Evolutionary conservation across 2,329 filamentous ascomycete species (phyloP).

Genomic region (Davidsoniella eucalypti): DNA sequence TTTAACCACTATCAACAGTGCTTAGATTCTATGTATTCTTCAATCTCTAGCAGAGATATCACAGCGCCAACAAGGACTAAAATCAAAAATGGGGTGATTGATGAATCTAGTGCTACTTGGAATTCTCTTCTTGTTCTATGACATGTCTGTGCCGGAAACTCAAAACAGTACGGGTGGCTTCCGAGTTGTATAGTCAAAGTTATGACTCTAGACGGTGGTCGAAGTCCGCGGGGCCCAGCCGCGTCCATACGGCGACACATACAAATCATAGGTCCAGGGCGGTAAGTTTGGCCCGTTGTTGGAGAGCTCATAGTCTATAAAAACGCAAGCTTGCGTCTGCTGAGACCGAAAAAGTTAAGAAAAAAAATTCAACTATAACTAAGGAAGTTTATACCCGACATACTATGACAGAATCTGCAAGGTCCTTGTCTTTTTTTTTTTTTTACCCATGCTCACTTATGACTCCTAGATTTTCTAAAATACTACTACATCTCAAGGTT

Average conservation of each 20-base stretch:
- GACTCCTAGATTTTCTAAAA: too few relatives aligned
- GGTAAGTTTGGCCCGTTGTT: not conserved
- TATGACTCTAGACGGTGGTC: conserved; percentile 12
- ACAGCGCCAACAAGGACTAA: not conserved
- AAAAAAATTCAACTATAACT: not conserved
- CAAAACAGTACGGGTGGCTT: not conserved
- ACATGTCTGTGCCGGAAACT: not conserved
- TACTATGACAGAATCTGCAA: too few relatives aligned
- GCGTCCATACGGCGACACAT: not conserved
- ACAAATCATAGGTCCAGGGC: too few relatives aligned
- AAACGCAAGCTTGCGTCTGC: not conserved
- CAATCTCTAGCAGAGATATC: not conserved
- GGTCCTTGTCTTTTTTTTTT: too few relatives aligned
- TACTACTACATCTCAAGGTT: too few relatives aligned
- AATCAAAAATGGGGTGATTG: too few relatives aligned
- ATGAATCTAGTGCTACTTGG: not conserved
- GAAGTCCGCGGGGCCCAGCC: conserved; percentile 8
- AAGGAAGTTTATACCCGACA: too few relatives aligned
- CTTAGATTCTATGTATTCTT: too few relatives aligned
- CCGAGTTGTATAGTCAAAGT: not conserved
- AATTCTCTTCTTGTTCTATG: not conserved
- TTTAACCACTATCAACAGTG: too few relatives aligned
- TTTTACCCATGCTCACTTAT: too few relatives aligned
- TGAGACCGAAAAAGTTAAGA: not conserved
- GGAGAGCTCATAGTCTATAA: not conserved